Evolutionary conservation across 2,329 filamentous ascomycete species (phyloP).

Genomic region (Dryadomyces quercus-mongolicae): DNA sequence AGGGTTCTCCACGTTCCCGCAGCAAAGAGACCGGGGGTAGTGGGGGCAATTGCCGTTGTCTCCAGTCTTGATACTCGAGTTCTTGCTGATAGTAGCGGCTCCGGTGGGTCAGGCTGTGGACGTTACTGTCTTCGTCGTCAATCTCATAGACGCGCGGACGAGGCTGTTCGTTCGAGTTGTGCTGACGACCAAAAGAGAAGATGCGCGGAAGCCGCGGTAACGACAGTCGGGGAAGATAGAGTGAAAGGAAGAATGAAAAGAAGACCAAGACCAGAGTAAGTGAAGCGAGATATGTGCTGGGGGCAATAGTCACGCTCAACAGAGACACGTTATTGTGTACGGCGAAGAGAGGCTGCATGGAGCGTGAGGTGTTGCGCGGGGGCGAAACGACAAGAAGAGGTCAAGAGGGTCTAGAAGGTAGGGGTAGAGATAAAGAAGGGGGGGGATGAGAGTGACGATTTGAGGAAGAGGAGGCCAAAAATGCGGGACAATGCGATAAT

Average conservation of each 20-base stretch:
- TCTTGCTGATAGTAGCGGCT: slow-evolving; percentile 1
- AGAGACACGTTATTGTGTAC: slow-evolving; percentile 50
- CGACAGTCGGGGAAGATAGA: slow-evolving; percentile 28
- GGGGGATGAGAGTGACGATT: neutral
- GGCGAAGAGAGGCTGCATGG: slow-evolving; percentile 46
- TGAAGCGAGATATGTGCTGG: slow-evolving; percentile 43
- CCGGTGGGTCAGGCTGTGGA: slow-evolving; percentile 1
- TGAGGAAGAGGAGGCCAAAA: neutral
- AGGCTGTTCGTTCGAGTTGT: slow-evolving; percentile 4
- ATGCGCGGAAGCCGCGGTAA: slow-evolving; percentile 9
- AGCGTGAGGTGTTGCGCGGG: neutral
- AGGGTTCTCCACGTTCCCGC: neutral
- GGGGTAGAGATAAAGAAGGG: neutral
- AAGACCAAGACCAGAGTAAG: slow-evolving; percentile 38
- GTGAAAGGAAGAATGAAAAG: slow-evolving; percentile 35
- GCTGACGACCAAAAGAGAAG: slow-evolving; percentile 13
- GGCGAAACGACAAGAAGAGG: neutral
- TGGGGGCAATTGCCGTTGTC: slow-evolving; percentile 9
- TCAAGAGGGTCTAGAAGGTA: neutral
- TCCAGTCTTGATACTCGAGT: slow-evolving; percentile 5
- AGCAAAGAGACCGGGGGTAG: slow-evolving; percentile 4
- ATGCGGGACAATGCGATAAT: neutral
- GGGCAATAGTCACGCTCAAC: slow-evolving; percentile 45
- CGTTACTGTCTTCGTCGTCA: slow-evolving; percentile 8
- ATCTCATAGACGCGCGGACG: slow-evolving; percentile 2